Conservation (phyloP, 2,329 filamentous ascomycete species). For the Mycosphaerella arachidis region DNA sequence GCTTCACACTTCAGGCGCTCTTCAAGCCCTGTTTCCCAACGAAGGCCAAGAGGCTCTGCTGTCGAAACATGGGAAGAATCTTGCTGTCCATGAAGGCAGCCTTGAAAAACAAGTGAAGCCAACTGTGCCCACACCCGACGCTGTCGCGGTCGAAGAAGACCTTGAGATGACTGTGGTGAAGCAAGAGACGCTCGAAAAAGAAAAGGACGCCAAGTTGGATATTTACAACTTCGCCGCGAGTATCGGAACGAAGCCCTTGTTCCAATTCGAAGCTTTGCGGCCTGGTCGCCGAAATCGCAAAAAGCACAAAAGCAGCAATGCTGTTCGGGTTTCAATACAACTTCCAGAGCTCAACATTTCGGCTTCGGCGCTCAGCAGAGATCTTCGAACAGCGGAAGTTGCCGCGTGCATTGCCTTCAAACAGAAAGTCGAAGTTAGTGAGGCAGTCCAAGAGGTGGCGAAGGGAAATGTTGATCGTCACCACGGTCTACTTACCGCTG, state of each 20-base stretch:
- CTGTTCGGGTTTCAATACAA: slow-evolving; percentile 21
- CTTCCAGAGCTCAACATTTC: slow-evolving; percentile 36
- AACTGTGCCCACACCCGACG: slow-evolving; percentile 1
- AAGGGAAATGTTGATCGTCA: neutral
- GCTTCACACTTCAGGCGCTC: slow-evolving; percentile 14
- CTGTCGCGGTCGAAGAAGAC: neutral
- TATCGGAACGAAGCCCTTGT: slow-evolving; percentile 34
- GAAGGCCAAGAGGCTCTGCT: neutral
- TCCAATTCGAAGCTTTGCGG: slow-evolving; percentile 11
- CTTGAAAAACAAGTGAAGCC: neutral
- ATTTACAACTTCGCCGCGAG: slow-evolving; percentile 43
- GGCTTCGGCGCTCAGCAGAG: slow-evolving; percentile 27
- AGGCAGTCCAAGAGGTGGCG: slow-evolving; percentile 17
- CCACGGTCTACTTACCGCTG: slow-evolving; percentile 31
- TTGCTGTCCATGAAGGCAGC: neutral
- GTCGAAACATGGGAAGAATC: too few species aligned
- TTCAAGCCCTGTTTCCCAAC: slow-evolving; percentile 11
- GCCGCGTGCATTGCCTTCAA: slow-evolving; percentile 40
- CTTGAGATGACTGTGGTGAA: slow-evolving; percentile 16
- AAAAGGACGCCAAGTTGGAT: slow-evolving; percentile 27
- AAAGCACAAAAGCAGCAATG: neutral
- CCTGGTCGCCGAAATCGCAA: neutral
- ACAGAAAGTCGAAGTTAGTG: slow-evolving; percentile 32
- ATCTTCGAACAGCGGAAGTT: slow-evolving; percentile 31
- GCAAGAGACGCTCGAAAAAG: slow-evolving; percentile 15